Evolutionary conservation across 257 asterid genomes (phyloP).

Genomic region (Galeopsis tetrahit): DNA sequence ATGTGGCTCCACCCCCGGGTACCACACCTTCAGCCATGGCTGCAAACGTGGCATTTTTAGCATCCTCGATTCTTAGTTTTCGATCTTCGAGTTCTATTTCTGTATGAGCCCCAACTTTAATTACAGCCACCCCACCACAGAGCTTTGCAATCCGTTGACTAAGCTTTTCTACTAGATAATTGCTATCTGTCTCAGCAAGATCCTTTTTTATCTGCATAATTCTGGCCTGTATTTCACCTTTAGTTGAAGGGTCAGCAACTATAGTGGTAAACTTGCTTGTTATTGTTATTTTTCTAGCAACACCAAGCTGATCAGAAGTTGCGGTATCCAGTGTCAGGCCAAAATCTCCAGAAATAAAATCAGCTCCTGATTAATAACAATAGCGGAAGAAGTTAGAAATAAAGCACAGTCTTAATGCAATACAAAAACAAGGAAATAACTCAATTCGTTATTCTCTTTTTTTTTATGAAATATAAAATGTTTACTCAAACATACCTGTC

Average conservation of each 20-base stretch:
- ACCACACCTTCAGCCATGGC: constrained; percentile 97
- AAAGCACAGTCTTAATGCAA: constrained; percentile 13
- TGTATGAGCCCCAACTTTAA: constrained; percentile 96
- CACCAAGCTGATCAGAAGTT: constrained; percentile 99
- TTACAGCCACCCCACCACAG: constrained; percentile 82
- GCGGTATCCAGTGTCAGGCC: constrained; percentile 76
- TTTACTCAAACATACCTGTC: constrained; percentile 62
- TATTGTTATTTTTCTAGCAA: constrained; percentile 77
- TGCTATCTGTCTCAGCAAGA: constrained; percentile 81
- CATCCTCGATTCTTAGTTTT: constrained; percentile 90
- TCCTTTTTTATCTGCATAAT: constrained; percentile 88
- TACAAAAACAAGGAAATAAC: constrained; percentile 1
- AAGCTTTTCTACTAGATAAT: constrained; percentile 68
- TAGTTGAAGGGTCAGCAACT: constrained; percentile 89
- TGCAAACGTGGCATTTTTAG: constrained; percentile 89
- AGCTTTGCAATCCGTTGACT: constrained; percentile 89
- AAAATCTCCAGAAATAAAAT: constrained; percentile 89
- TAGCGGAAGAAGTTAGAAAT: constrained; percentile 22
- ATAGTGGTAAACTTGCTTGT: constrained; percentile 73
- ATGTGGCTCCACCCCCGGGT: constrained; percentile 97
- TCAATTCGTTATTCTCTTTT: neutral
- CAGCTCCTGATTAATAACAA: constrained; percentile 71
- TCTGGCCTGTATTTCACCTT: constrained; percentile 94
- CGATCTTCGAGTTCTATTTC: constrained; percentile 93
- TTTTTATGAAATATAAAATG: neutral